Evolutionary conservation across 2,329 filamentous ascomycete genomes (phyloP).

Genomic region (Pseudodiploospora longispora): DNA sequence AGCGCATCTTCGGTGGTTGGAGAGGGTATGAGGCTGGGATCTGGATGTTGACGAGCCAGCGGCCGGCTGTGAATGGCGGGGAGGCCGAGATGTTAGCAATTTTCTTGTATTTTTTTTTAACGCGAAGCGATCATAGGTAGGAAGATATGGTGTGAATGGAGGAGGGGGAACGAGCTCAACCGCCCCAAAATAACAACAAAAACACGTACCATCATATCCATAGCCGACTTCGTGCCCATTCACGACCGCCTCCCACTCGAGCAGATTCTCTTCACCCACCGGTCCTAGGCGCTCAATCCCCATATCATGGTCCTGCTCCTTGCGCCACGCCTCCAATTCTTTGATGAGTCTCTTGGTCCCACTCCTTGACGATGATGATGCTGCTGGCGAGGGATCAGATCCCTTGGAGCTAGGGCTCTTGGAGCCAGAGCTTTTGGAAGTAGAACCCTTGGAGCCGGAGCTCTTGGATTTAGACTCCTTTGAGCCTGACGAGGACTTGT

Average conservation of each 20-base stretch:
- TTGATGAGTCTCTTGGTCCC: constrained; percentile 50
- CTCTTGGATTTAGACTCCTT: no score
- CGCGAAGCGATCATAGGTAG: background rate
- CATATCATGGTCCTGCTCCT: constrained; percentile 38
- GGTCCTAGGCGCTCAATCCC: constrained; percentile 54
- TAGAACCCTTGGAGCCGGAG: no score
- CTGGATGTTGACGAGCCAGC: constrained; percentile 72
- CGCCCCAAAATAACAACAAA: background rate
- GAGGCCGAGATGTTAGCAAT: background rate
- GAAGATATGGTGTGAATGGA: background rate
- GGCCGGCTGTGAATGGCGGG: constrained; percentile 44
- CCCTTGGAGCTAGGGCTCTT: no score
- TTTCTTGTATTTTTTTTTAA: background rate
- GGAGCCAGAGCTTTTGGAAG: no score
- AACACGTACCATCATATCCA: constrained; percentile 46
- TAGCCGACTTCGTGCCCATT: constrained; percentile 47
- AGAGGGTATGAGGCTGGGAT: constrained; percentile 75
- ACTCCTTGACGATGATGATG: constrained; percentile 28
- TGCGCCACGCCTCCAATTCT: constrained; percentile 47
- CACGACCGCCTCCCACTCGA: constrained; percentile 52
- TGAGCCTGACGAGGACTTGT: no score
- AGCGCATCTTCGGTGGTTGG: constrained; percentile 66
- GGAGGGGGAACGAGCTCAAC: background rate
- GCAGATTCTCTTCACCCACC: constrained; percentile 43
- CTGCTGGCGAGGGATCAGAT: background rate